Evolutionary conservation across 768 basidiomycete genomes (phyloP).

Genomic region (Lactifluus echinatus): DNA sequence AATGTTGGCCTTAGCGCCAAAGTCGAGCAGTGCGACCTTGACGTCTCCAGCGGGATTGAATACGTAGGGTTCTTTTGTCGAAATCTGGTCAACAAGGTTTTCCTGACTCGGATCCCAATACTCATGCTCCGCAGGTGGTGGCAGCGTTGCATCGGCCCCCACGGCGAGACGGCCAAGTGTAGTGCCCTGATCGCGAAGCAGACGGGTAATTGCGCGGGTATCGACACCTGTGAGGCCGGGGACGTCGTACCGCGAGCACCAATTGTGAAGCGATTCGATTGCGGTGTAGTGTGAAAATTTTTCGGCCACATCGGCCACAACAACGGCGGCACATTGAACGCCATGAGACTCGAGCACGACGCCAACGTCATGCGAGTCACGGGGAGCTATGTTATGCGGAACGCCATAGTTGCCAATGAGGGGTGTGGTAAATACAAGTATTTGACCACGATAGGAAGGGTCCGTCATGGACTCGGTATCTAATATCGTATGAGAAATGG

Average conservation of each 20-base stretch:
- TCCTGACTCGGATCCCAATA: conserved; percentile 91
- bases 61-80: conserved; percentile 74
- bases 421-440: conserved; percentile 96
- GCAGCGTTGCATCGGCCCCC: conserved; percentile 56
- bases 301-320: conserved; percentile 92
- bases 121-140: conserved; percentile 53
- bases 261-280: conserved; percentile 84
- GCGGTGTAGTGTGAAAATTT: conserved; percentile 92
- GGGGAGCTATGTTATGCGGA: conserved; percentile 66
- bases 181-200: conserved; percentile 94
- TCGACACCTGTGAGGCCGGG: conserved; percentile 97
- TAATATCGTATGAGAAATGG: conserved; percentile 27
- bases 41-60: conserved; percentile 84
- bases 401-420: conserved; percentile 99
- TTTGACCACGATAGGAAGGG: conserved; percentile 96
- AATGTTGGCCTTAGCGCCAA: conserved; percentile 97
- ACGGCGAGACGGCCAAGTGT: conserved; percentile 88
- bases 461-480: conserved; percentile 99
- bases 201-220: conserved; percentile 89
- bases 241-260: conserved; percentile 85
- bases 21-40: conserved; percentile 93
- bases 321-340: conserved; percentile 86
- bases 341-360: conserved; percentile 81
- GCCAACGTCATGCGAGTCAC: conserved; percentile 70
- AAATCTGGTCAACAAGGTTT: conserved; percentile 91